Evolutionary conservation across 140 eudicot genomes (phyloP), one percentile per base, ranked within the genome.

Genomic region (Senecio squalidus): DNA sequence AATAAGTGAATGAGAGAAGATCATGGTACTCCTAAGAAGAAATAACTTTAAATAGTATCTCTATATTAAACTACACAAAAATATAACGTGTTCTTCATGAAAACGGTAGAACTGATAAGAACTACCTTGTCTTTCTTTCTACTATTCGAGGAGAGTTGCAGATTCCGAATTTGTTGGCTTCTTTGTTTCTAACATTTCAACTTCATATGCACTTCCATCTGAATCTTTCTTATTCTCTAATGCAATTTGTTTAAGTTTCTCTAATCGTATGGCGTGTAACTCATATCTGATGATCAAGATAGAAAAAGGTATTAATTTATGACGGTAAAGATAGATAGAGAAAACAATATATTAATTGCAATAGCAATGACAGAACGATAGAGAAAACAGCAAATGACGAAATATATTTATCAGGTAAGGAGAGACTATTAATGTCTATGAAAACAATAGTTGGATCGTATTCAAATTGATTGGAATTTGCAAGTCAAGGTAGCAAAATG

Each of bases 171-270:
- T 34, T 3, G 48, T 55, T 44, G 73, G 57, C 41, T 69, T 78
- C 67, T 76, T 83, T 44, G 98, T 47, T 69, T 91, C 94, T 17
- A 84, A 79, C 98, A 91, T 91, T 74, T 91, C 98, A 64, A 91
- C 91, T 79, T 91, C 98, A 66, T 59, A 74, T 36, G 73, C 82
- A 66, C 62, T 73, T 28, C 68, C 69, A 49, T 60, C 63, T 0
- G 72, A 43, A 25, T 43, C 49, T 66, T 74, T 78, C 66, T 62
- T 75, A 16, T 67, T 75, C 75, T 77, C 98, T 50, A 29, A 6
- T 26, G 72, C 81, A 73, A 81, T 67, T 59, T 78, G 77, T 58
- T 72, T 72, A 51, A 83, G 94, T 66, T 68, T 91, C 46, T 82
- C 82, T 53, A 83, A 59, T 47, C 78, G 80, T 68, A 83, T 64